Evolutionary conservation across 805 yeast species (phyloP), one percentile per base, ranked within the genome.

Genomic region (Cyberlindnera veronae): DNA sequence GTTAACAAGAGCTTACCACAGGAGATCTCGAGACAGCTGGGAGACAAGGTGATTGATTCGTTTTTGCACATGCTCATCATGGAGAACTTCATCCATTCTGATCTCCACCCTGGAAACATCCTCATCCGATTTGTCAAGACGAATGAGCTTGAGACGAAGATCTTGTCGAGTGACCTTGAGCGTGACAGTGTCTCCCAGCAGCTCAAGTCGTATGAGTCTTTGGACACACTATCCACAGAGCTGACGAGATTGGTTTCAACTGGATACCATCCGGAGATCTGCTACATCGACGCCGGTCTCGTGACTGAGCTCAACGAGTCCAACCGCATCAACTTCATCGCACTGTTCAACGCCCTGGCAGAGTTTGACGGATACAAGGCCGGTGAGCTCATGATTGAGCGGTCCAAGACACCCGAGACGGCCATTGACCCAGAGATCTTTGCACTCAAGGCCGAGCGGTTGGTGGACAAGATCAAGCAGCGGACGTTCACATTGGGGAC

Each of bases 81-180:
- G 39, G 95, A 93, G 64, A 90, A 93, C 60, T 93, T 93, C 61
- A 87, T 90, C 32, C 99, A 93, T 61, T 91, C 98, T 0, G 99
- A 93, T 64, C 69, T 93, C 44, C 99, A 93, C 52, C 97, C 99
- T 0, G 99, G 99, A 4, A 93, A 93, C 60, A 86, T 93, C 56
- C 77, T 89, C 69, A 76, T 87, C 8, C 66, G 87, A 34, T 80
- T 85, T 53, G 71, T 81, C 50, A 78, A 77, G 50, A 72, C 66
- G 3, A 60, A 65, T 44, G 61, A 53, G 22, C 41, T 58, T 18
- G 59, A 52, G 12, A 59, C 61, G 2, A 55, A 59, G 36, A 48
- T 57, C 2, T 36, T 53, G 8, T 57, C 66, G 1, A 35, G 41
- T 4, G 44, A 39, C n/a, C 11, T 22, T 11, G 44, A 51, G 19